Percentiles rank a stretch among this genome's conserved stretches.
phyloP scores from a whole-genome alignment of 2,329 filamentous ascomycete species.

The Cephalotrichum gorgonifer region DNA sequence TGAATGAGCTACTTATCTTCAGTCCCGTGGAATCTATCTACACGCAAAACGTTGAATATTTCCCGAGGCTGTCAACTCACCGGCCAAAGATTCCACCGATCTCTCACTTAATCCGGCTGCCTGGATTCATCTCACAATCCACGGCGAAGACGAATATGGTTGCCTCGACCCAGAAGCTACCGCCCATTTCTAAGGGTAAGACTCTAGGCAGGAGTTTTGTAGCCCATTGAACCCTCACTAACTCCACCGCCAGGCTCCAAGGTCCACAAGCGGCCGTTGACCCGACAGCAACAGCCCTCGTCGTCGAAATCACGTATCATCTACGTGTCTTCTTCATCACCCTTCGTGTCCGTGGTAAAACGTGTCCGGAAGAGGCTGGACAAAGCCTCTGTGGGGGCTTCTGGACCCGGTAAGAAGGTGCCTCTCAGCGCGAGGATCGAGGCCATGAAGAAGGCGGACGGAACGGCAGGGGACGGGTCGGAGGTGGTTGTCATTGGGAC shows the following conservation, averaged over 20 bases:
- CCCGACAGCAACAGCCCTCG: conserved; percentile 26
- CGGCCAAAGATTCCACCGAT: background rate
- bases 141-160: background rate
- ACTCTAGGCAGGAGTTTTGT: background rate
- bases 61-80: too few relatives aligned
- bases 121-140: background rate
- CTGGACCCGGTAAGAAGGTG: conserved; percentile 21
- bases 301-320: conserved; percentile 38
- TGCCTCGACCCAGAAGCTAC: conserved; percentile 20
- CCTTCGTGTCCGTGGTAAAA: conserved; percentile 58
- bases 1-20: too few relatives aligned
- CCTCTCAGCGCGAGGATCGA: conserved; percentile 35
- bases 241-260: conserved; percentile 28
- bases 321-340: conserved; percentile 55
- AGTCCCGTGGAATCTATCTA: too few relatives aligned
- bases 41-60: too few relatives aligned
- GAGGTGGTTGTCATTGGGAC: conserved; percentile 52
- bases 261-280: conserved; percentile 38
- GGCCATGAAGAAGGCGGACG: conserved; percentile 24
- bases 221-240: background rate
- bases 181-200: conserved; percentile 22
- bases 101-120: background rate
- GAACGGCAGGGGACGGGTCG: conserved; percentile 15
- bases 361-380: conserved; percentile 55
- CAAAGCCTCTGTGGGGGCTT: conserved; percentile 30